phyloP scores from a whole-genome alignment of 192 early-diverging fungal genomes.

The Paraglomus occultum region DNA sequence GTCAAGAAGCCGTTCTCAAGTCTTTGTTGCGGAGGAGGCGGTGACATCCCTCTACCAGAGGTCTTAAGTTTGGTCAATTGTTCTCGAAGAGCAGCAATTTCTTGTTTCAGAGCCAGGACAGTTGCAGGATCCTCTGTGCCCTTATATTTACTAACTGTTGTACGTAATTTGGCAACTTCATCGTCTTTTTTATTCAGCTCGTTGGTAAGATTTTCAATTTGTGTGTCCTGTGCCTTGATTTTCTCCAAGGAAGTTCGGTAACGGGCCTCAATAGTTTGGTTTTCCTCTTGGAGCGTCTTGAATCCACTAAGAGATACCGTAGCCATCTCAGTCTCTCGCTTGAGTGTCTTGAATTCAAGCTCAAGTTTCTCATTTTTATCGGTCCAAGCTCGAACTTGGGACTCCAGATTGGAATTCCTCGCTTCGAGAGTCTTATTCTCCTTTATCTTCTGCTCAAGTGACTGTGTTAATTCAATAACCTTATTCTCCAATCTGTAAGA shows the following conservation, averaged over 20 bases:
- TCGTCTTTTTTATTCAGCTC: constrained; percentile 58
- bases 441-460: constrained; percentile 61
- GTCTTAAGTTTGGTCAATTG: constrained; percentile 70
- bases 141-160: constrained; percentile 44
- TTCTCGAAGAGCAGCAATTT: constrained; percentile 66
- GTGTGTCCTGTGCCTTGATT: constrained; percentile 59
- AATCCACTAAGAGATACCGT: constrained; percentile 63
- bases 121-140: constrained; percentile 60
- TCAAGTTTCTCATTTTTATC: constrained; percentile 72
- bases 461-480: constrained; percentile 91
- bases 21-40: constrained; percentile 8
- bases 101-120: constrained; percentile 63
- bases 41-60: constrained; percentile 30
- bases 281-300: constrained; percentile 52
- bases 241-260: constrained; percentile 57
- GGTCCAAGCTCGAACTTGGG: constrained; percentile 62
- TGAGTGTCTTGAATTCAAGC: constrained; percentile 49
- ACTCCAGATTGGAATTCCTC: constrained; percentile 60
- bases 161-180: constrained; percentile 62
- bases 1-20: constrained; percentile 32
- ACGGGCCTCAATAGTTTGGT: constrained; percentile 58
- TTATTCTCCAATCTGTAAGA: constrained; percentile 95
- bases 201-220: constrained; percentile 57
- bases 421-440: constrained; percentile 64
- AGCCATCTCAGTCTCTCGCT: constrained; percentile 49